Base-by-base conservation (phyloP, 148 eudicot genomes). In the Arctostaphylos glauca region DNA sequence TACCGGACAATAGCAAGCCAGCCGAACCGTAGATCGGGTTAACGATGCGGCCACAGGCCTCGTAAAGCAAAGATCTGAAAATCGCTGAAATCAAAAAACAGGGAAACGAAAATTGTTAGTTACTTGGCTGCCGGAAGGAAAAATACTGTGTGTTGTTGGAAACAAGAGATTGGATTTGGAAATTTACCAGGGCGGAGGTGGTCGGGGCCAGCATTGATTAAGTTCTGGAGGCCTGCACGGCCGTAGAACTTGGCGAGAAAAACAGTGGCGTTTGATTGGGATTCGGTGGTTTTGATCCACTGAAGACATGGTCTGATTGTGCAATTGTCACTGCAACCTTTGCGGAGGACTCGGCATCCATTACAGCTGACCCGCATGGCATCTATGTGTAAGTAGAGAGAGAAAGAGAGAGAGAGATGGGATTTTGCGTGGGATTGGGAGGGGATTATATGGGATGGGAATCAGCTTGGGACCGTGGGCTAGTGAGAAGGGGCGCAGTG, bases 11-110 rank as follows among this genome's bases (percentile, higher is more conserved):
- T 38, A 90, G 18, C 76, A 94, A 70, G 4, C 98, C 96, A 9
- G 89, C 91, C 12, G 98, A 86, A 2, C 98, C 98, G 82, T 90
- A 64, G 15, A 94, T 87, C n/a, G 96, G 98, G 83, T 94, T 91
- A 48, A 92, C 88, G 64, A 92, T 89, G 81, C 98, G 84, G 9
- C 98, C 98, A 76, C 98, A 94, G 52, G 98, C 94, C 83, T 94
- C 98, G 83, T 87, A 92, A 21, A 94, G 80, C 12, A 94, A 83
- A 21, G 98, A 94, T 70, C 84, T 87, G 72, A 91, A 92, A 47
- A 90, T 83, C 9, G 88, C 98, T 59, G 49, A 15, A 15, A 31
- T 3, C 5, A 15, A 18, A 47, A 71, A 25, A 55, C 21, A 5
- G 31, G 31, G 7, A 80, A 1, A 49, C 6, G 47, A 55, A 46